phyloP scores from a whole-genome alignment of 202 grass and related monocot species.

The Hordeum pubiflorum region DNA sequence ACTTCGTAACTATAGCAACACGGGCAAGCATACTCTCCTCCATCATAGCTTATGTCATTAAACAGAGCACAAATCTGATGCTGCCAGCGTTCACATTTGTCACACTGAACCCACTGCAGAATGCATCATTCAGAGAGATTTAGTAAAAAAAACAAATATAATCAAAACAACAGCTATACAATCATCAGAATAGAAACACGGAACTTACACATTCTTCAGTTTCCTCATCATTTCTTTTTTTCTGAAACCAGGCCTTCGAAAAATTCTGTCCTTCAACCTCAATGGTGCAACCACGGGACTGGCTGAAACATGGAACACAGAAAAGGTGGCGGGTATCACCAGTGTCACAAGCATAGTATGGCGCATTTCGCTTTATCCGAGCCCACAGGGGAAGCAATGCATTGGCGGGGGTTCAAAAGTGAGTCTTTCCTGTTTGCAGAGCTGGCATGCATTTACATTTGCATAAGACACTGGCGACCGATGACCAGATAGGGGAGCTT shows the following conservation, averaged over 20 bases:
- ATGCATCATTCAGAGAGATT: conserved; percentile 39
- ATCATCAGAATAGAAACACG: conserved; percentile 20
- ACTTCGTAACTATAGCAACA: conserved; percentile 83
- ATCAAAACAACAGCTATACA: conserved; percentile 1
- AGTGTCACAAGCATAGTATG: conserved; percentile 73
- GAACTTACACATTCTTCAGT: conserved; percentile 92
- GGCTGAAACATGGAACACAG: conserved; percentile 84
- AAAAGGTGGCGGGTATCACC: conserved; percentile 75
- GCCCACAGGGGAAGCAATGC: conserved; percentile 91
- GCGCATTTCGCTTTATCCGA: conserved; percentile 87
- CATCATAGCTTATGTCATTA: conserved; percentile 91
- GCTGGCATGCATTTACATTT: conserved; percentile 97
- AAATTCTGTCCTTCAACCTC: conserved; percentile 64
- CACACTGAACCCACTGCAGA: conserved; percentile 94
- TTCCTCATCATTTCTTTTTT: conserved; percentile 97
- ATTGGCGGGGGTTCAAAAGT: conserved; percentile 94
- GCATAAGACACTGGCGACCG: conserved; percentile 51
- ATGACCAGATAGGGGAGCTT: conserved; percentile 71
- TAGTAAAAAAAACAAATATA: conserved; percentile 21
- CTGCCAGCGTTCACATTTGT: conserved; percentile 98
- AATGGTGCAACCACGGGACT: conserved; percentile 72
- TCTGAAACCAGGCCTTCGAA: conserved; percentile 70
- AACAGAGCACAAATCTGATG: conserved; percentile 98
- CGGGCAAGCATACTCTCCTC: conserved; percentile 81
- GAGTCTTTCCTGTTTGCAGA: conserved; percentile 93